phyloP scores from a whole-genome alignment of 2,329 filamentous ascomycete species.

The Pyrenochaeta sp. region DNA sequence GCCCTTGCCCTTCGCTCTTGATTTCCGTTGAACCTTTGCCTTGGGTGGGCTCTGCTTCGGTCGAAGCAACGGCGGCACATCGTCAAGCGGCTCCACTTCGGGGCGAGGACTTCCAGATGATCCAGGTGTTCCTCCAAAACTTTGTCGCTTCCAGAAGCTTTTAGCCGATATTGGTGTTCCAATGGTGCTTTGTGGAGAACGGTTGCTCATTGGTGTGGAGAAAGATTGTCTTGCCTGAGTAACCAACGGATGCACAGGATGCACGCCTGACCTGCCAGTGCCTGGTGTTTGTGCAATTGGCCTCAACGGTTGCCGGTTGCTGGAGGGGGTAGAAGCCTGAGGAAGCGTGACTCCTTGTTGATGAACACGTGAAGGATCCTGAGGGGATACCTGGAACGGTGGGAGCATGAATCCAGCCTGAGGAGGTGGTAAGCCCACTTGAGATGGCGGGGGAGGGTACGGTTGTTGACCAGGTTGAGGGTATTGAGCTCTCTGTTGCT shows the following conservation, averaged over 20 bases:
- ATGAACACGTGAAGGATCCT: slow-evolving; percentile 52
- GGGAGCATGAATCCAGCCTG: slow-evolving; percentile 58
- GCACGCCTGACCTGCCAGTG: slow-evolving; percentile 21
- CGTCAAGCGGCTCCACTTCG: slow-evolving; percentile 38
- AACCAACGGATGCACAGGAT: slow-evolving; percentile 34
- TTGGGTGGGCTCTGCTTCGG: slow-evolving; percentile 31
- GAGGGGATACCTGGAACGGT: slow-evolving; percentile 57
- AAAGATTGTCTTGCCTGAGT: slow-evolving; percentile 32
- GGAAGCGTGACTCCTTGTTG: slow-evolving; percentile 39
- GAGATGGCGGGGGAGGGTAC: slow-evolving; percentile 42
- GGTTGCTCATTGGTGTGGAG: slow-evolving; percentile 35
- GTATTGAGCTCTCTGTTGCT: slow-evolving; percentile 44
- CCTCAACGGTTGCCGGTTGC: slow-evolving; percentile 23
- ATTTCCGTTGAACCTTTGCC: slow-evolving; percentile 32
- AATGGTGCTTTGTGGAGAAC: slow-evolving; percentile 35
- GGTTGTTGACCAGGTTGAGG: slow-evolving; percentile 39
- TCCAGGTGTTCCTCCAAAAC: slow-evolving; percentile 20
- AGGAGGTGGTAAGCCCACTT: slow-evolving; percentile 47
- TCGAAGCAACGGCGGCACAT: slow-evolving; percentile 24
- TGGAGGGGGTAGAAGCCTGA: slow-evolving; percentile 39
- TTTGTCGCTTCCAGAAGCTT: slow-evolving; percentile 40
- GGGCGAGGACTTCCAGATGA: slow-evolving; percentile 33
- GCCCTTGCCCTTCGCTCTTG: slow-evolving; percentile 33
- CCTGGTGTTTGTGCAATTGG: slow-evolving; percentile 22
- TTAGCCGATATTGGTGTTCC: slow-evolving; percentile 42